Evolutionary conservation across 192 early-diverging fungal genomes (phyloP).

Genomic region (Tieghemiomyces parasiticus): DNA sequence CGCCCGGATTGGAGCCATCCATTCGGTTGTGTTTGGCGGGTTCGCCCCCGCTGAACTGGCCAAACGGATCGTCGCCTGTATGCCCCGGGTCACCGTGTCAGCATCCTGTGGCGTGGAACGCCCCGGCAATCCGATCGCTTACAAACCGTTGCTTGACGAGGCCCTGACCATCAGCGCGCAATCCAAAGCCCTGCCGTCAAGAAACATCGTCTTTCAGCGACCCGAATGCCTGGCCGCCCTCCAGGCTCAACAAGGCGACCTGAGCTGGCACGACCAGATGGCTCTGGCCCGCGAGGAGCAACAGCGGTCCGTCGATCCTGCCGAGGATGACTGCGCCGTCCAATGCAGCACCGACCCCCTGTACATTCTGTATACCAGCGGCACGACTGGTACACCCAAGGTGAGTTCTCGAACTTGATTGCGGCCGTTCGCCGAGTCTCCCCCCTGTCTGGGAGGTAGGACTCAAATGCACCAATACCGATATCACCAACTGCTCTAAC

Average conservation of each 20-base stretch:
- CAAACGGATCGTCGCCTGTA: slow-evolving; percentile 69
- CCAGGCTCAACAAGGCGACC: slow-evolving; percentile 34
- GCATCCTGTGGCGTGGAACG: slow-evolving; percentile 72
- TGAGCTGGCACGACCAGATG: slow-evolving; percentile 35
- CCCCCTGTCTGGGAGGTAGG: too few relatives aligned
- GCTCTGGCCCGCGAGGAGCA: slow-evolving; percentile 17
- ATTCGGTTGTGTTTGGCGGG: slow-evolving; percentile 71
- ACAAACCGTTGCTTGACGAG: slow-evolving; percentile 64
- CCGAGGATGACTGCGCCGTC: slow-evolving; percentile 31
- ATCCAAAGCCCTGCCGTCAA: slow-evolving; percentile 25
- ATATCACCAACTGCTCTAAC: too few relatives aligned
- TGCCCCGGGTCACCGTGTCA: slow-evolving; percentile 56
- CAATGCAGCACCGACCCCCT: slow-evolving; percentile 55
- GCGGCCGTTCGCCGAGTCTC: too few relatives aligned
- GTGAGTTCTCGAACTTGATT: slow-evolving; percentile 27
- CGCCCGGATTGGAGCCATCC: slow-evolving; percentile 66
- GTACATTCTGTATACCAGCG: slow-evolving; percentile 68
- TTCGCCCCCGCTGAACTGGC: slow-evolving; percentile 63
- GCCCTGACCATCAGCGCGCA: slow-evolving; percentile 35
- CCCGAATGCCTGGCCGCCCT: slow-evolving; percentile 33
- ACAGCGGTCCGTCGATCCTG: background rate
- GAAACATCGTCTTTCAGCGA: slow-evolving; percentile 47
- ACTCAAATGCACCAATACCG: too few relatives aligned
- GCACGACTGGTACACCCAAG: slow-evolving; percentile 71
- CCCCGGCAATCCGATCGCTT: slow-evolving; percentile 43